Base-by-base conservation (phyloP, 129 eudicot genomes). In the Centella asiatica region DNA sequence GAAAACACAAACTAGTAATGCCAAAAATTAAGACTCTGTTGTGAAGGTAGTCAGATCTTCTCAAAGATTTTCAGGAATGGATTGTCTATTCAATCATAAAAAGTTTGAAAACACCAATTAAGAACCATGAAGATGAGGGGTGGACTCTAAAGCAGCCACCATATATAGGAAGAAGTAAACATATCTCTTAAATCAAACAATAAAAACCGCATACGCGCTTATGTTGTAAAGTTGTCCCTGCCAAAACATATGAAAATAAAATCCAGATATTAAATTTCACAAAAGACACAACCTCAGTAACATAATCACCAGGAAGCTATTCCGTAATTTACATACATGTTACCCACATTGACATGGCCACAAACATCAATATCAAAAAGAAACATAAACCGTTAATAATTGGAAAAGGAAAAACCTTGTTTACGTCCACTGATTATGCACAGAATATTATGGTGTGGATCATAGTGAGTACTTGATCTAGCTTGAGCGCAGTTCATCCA, bases 381-480 rank as follows among this genome's bases (percentile, higher is more conserved):
- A 22, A 2, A 46, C 51, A 46, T 46, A 46, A 46, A 24, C n/a
- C 32, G 25, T 44, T 20, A 22, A 42, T 26, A 54, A 59, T 17
- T 31, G 25, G 46, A n/a, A 36, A 2, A 64, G 66, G 32, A 7
- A 12, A 51, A 55, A 87, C 97, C 98, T 87, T 82, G 77, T 67
- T 92, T 92, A 64, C 80, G 61, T 46, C 98, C 99, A 26, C 95
- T 69, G 49, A 92, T 77, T 57, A 92, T 68, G 52, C 99, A 92
- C 52, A 92, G 74, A 68, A 92, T 79, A 62, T 92, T 92, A 64
- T 92, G 99, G 79, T 87, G 95, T 52, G 99, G 99, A 84, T 92
- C 99, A 65, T 92, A 92, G 72, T 92, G 99, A 54, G 99, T 87
- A 69, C 95, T 92, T 46, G 96, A 92, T 74, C 92, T 81, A 69